Evolutionary conservation across 177 flowering plant genomes (phyloP), one percentile per base, ranked within the genome.

Genomic region (Vitis hybrid): DNA sequence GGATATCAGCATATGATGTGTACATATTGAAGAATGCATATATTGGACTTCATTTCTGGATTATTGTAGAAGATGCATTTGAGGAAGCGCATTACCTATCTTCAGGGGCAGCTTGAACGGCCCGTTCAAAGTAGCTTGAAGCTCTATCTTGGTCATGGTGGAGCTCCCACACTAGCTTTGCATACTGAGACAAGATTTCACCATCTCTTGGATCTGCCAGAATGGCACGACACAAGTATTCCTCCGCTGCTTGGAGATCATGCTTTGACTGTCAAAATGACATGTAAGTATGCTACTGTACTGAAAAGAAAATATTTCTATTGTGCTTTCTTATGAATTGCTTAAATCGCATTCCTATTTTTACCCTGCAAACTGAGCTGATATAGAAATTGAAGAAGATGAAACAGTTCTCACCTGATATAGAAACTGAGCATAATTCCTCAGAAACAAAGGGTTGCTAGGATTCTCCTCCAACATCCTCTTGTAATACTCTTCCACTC

Each of bases 401-500:
- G 45, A 55, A 19, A 12, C 7, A 33, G n/a, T 22, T 58, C 77
- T 71, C 53, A 84, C 96, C 84, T 86, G 75, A 72, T 83, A 72
- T 65, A 91, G 74, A 70, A 85, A 91, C 10, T 84, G 82, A 18
- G 97, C 93, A 78, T 88, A 89, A 57, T 89, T 88, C 53, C 92
- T 78, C 72, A 91, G 59, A 20, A 85, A 76, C 62, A 89, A 76
- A 10, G 92, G 76, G 60, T 88, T 79, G n/a, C 81, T 77, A 2
- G 94, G 90, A 74, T 86, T 81, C 26, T 79, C 89, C 67, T 81
- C 83, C 66, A 89, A 72, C 76, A 83, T 74, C 66, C 48, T 86
- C 86, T 77, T 82, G 69, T 84, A 88, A 61, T 84, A 77, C 60
- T 76, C 85, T 68, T 84, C 91, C 10, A 78, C 26, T 15, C 68